A percentile compares a stretch with the other conserved stretches of the same genome.
Evolutionary conservation across 257 asterid species (phyloP).

Genomic region (Henckelia pumila): DNA sequence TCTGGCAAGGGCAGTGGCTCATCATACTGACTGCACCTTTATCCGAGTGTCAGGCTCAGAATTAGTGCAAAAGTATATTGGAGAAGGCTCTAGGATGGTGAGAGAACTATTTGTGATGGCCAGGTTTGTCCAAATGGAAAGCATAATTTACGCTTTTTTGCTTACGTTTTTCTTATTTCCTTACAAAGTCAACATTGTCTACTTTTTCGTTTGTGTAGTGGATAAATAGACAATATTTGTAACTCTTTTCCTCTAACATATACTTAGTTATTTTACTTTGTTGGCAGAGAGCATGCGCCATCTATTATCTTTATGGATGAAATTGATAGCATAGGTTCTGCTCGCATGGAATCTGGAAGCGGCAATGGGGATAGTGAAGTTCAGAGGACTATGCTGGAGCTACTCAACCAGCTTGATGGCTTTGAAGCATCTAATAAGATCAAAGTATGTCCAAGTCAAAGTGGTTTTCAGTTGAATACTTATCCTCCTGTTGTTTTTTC

Average conservation of each 20-base stretch:
- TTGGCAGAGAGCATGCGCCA: slow-evolving; percentile 69
- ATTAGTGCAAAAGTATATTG: slow-evolving; percentile 74
- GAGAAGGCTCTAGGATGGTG: slow-evolving; percentile 81
- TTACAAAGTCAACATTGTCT: not conserved
- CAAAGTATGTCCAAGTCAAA: slow-evolving; percentile 34
- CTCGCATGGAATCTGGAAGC: slow-evolving; percentile 78
- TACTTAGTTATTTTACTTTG: not conserved
- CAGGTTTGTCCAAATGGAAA: slow-evolving; percentile 36
- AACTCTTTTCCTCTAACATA: not conserved
- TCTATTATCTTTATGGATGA: slow-evolving; percentile 77
- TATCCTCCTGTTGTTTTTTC: slow-evolving; percentile 7
- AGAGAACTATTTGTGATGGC: slow-evolving; percentile 82
- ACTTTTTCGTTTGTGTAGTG: not conserved
- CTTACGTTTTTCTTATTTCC: not conserved
- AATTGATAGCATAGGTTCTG: slow-evolving; percentile 72
- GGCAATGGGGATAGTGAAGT: slow-evolving; percentile 82
- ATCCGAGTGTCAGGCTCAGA: slow-evolving; percentile 73
- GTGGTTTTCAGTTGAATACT: not conserved
- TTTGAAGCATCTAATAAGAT: slow-evolving; percentile 78
- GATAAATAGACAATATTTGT: slow-evolving; percentile 2
- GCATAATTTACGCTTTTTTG: not conserved
- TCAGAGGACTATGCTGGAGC: slow-evolving; percentile 70
- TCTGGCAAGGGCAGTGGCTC: slow-evolving; percentile 76
- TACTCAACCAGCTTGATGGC: slow-evolving; percentile 77
- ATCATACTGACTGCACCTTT: slow-evolving; percentile 73